Evolutionary conservation across 768 basidiomycete genomes (phyloP).

Genomic region (Tricholoma saponaceum): DNA sequence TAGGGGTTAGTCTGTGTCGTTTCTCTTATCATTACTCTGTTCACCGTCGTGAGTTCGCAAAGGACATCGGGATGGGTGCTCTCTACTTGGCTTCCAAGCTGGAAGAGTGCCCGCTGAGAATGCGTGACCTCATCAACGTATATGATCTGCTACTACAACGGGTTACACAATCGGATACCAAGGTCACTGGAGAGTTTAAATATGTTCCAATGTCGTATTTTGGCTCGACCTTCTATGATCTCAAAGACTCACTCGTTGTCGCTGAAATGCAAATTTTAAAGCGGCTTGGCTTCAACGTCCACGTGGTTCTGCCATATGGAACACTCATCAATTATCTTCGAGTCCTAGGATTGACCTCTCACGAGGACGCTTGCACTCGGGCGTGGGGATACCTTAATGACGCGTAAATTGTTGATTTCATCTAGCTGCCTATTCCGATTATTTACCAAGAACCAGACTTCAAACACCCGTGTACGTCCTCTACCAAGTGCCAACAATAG

Average conservation of each 20-base stretch:
- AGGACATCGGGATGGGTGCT: conserved; percentile 91
- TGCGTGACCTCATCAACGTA: conserved; percentile 92
- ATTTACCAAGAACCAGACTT: conserved; percentile 45
- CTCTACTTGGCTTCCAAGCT: conserved; percentile 87
- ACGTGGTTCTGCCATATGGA: conserved; percentile 89
- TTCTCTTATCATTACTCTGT: conserved; percentile 2
- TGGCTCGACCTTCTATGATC: conserved; percentile 84
- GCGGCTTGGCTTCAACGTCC: conserved; percentile 91
- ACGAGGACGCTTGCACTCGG: conserved; percentile 62
- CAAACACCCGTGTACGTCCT: conserved; percentile 92
- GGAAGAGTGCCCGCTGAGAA: conserved; percentile 87
- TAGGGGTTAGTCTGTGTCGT: conserved; percentile 60
- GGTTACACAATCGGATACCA: conserved; percentile 44
- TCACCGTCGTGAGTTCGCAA: conserved; percentile 7
- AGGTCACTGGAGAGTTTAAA: conserved; percentile 41
- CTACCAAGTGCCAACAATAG: conserved; percentile 86
- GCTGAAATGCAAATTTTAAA: conserved; percentile 98
- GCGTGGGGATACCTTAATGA: conserved; percentile 98
- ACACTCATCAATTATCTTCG: conserved; percentile 93
- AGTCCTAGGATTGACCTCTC: conserved; percentile 77
- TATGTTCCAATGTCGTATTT: conserved; percentile 90
- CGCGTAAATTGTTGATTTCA: conserved; percentile 54
- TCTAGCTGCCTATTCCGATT: neutral
- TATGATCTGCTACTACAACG: conserved; percentile 88
- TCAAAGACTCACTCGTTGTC: conserved; percentile 91